Base-by-base conservation (phyloP, 148 eudicot genomes). In the Vaccinium myrtillus region DNA sequence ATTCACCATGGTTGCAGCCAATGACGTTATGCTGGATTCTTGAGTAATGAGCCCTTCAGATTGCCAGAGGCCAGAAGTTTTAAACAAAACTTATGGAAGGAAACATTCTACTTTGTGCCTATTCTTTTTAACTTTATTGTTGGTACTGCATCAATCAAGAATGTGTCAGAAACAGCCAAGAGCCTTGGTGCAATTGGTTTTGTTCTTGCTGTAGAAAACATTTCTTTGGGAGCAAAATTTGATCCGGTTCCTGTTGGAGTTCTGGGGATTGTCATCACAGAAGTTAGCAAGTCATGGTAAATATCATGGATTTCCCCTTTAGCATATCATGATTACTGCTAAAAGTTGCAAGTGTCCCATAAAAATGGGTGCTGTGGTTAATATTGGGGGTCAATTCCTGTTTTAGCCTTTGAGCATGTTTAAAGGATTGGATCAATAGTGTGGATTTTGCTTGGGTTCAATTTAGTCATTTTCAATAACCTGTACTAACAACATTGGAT, bases 201-300 rank as follows among this genome's bases (percentile, higher is more conserved):
- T 85, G 97, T 97, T 85, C 98, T 97, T 81, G 99, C 96, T 55
- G 98, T 97, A 63, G 99, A 97, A 88, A 95, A 90, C 85, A 91
- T 91, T 80, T 90, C 96, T 54, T 98, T 98, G 2, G 98, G 98
- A 56, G 92, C 99, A 81, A 97, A 95, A 89, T 97, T 93, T 88
- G 99, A 97, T 86, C 99, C 98, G 79, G 98, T 95, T 75, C 99
- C 98, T 63, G 27, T n/a, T 59, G 88, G 95, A 79, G 77, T 94
- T 81, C 98, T 98, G 11, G 99, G 99, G 78, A 97, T 97, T 81
- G 92, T 97, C 67, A 88, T 97, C 86, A 93, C 96, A 51, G 98
- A 97, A 67, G 95, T 93, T 87, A 86, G 80, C 87, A 90, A 85
- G 82, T 94, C 99, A 81, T 87, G 98, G 99, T 95, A 93, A 87